Evolutionary conservation across 352 stramenopile species (phyloP), one percentile per base, ranked within the genome.

Genomic region (Phytopythium helicoides): DNA sequence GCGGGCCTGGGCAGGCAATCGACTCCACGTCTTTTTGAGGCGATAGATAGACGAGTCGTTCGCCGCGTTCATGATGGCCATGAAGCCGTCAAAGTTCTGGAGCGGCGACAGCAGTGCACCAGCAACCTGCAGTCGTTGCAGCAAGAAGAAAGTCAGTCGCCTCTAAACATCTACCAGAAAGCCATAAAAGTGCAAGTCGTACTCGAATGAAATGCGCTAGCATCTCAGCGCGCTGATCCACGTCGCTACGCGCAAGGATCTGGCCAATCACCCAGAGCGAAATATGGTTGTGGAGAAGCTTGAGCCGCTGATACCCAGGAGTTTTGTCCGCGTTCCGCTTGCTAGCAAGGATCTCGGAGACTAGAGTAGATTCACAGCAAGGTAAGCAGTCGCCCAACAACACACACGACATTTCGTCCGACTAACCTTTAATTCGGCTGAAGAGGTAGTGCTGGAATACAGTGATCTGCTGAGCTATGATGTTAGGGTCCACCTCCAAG

Each of bases 1-100:
- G 21, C 86, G 76, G 19, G 75, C 68, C 65, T 92, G 69, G 0
- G 83, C 67, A 1, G 75, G 69, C 21, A 95, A 58, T 3, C 84
- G 67, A 4, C 72, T 74, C 86, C 86, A 95, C 14, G 86, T 94
- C 51, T 92, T 92, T 68, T 95, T 94, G 5, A 95, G 44, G 12
- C 86, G 83, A 56, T 90, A 94, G 15, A 95, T 68, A 7, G 83
- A 93, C 33, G 86, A 92, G 59, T 94, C 84, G 33, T 95, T 94
- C 9, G 82, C 83, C 6, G 86, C 86, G 39, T 95, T 94, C 86
- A 95, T 95, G 57, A 95, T 82, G 7, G 86, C 86, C 81, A 95
- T 93, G 54, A 95, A 94, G 14, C 86, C 86, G 52, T 95, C 86
- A 14, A 92, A 74, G 54, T 95, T 95, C 58, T 93, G 86, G 26